Evolutionary conservation across 495 filamentous ascomycete species (phyloP).

Genomic region (Melanomma pulvis-pyrius): DNA sequence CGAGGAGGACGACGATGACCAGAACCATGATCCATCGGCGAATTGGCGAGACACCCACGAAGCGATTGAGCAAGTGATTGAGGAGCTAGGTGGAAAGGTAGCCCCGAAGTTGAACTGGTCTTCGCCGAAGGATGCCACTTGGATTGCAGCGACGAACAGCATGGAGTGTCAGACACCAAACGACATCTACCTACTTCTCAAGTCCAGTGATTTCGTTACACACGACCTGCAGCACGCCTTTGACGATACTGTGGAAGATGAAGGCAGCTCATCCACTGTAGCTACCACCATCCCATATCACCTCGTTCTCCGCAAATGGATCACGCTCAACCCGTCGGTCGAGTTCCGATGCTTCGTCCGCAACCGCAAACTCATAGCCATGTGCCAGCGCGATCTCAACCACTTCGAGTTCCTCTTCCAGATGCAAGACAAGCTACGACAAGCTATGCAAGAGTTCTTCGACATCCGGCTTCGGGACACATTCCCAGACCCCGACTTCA

Average conservation of each 20-base stretch:
- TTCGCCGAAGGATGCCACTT: conserved; percentile 93
- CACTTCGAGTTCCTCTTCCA: conserved; percentile 79
- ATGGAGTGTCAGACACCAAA: conserved; percentile 84
- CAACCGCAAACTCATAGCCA: conserved; percentile 71
- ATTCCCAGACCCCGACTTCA: conserved; percentile 82
- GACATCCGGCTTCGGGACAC: conserved; percentile 66
- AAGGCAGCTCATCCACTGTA: conserved; percentile 10
- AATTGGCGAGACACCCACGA: conserved; percentile 74
- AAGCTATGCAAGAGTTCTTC: conserved; percentile 72
- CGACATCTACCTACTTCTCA: conserved; percentile 91
- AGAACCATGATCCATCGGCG: conserved; percentile 58
- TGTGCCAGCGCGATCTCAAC: conserved; percentile 88
- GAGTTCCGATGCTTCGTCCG: conserved; percentile 97
- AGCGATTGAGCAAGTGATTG: conserved; percentile 72
- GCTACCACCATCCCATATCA: conserved; percentile 54
- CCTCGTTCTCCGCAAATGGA: conserved; percentile 82
- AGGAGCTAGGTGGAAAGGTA: conserved; percentile 77
- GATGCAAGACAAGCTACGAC: conserved; percentile 64
- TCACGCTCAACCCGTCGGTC: conserved; percentile 82
- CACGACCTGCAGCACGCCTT: conserved; percentile 94
- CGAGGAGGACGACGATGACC: conserved; percentile 50
- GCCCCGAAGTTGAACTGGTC: conserved; percentile 97
- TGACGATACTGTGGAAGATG: conserved; percentile 65
- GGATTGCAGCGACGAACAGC: conserved; percentile 87
- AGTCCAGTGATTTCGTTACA: conserved; percentile 88